Evolutionary conservation across 2,329 filamentous ascomycete genomes (phyloP), one percentile per base, ranked within the genome.

Genomic region (Aspergillus aculeatinus): DNA sequence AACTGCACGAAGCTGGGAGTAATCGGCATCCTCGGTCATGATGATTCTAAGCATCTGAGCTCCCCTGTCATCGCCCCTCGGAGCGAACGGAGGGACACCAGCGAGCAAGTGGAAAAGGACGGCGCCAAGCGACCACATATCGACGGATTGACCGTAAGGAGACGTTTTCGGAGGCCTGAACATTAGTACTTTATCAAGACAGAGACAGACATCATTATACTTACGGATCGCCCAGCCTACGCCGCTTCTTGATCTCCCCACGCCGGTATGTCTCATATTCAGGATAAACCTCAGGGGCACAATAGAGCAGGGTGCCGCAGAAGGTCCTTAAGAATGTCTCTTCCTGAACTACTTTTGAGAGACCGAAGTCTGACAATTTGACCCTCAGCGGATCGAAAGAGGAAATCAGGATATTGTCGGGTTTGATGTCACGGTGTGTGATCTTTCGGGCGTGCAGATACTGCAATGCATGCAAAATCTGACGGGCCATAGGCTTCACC

Each of bases 361-460:
- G 79, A 3, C 95, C 95, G 79, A 99, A 99, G 73, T 99, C 95
- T 0, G 95, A 96, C 14, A 99, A 81, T 76, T 99, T 98, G 68
- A 98, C 89, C 14, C 85, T 82, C 52, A 96, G 85, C 0, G 93
- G 92, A 5, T 88, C 81, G 10, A 86, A 74, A 0, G 87, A 88
- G 11, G 87, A 82, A 66, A 98, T 90, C 47, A 99, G 82, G 62
- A 99, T 97, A 70, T 99, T 99, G 80, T 99, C 95, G 0, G 95
- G 95, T 73, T 99, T 99, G 71, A 99, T 92, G 75, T 99, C 95
- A n/a, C 95, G 89, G 77, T 99, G 95, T 0, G 94, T 98, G 68
- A 99, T 97, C 71, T 89, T 92, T 68, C 90, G 89, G 56, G 83
- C 81, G 74, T 99, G 95, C 9, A 99, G 82, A 73, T 99, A 97